Conservation (phyloP, 179 eudicot species). For the Pouteria campechiana region DNA sequence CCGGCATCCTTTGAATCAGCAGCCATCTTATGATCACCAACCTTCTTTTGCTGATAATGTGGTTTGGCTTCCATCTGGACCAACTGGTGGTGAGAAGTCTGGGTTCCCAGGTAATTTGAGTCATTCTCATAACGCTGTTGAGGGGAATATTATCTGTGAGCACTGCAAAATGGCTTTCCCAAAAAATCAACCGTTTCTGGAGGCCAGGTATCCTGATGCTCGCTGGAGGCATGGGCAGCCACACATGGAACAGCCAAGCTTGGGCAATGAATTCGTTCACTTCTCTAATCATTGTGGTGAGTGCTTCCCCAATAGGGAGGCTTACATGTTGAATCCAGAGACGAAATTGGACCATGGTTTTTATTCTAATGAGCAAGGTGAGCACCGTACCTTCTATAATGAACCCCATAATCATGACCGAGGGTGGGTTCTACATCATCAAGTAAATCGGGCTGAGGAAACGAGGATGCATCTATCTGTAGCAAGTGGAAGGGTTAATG, state of each 20-base stretch:
- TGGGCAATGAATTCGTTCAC: constrained; percentile 46
- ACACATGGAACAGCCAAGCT: constrained; percentile 36
- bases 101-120: constrained; percentile 77
- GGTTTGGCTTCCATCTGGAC: constrained; percentile 48
- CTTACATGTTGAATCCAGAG: constrained; percentile 37
- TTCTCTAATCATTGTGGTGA: constrained; percentile 38
- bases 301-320: constrained; percentile 49
- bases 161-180: constrained; percentile 52
- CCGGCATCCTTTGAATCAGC: constrained; percentile 31
- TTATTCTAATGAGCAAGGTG: constrained; percentile 36
- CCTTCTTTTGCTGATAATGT: constrained; percentile 49
- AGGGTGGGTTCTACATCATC: constrained; percentile 45
- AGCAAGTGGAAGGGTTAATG: constrained; percentile 50
- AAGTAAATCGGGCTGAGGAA: constrained; percentile 40
- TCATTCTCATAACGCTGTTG: constrained; percentile 34
- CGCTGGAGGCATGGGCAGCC: constrained; percentile 49
- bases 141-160: constrained; percentile 52
- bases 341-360: constrained; percentile 34
- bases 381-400: constrained; percentile 25
- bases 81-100: constrained; percentile 43
- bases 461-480: constrained; percentile 37
- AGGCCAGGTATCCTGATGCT: constrained; percentile 37
- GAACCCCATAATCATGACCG: constrained; percentile 44
- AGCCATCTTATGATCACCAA: constrained; percentile 34
- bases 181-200: constrained; percentile 49